These are phyloP conservation scores for Monosporascus sp. DNA, from an alignment of 2,329 filamentous ascomycete species.

Conservation along the genomic window DNA sequence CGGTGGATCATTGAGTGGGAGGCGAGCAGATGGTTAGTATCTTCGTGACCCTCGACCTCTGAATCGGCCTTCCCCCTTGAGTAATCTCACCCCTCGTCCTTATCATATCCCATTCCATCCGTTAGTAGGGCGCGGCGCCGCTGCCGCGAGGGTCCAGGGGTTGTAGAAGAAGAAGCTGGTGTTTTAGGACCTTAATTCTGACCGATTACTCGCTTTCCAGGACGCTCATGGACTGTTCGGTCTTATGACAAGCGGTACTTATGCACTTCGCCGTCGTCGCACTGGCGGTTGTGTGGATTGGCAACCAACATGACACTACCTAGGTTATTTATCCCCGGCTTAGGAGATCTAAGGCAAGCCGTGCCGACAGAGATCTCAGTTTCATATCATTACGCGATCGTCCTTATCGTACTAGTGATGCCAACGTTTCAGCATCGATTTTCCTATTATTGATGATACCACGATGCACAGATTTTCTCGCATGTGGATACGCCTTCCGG, in stretches of 20 bases:
- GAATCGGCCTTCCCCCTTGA: not conserved
- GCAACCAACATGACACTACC: not conserved
- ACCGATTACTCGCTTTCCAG: constrained; percentile 15
- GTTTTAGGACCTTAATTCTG: constrained; percentile 10
- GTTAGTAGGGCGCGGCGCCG: no score
- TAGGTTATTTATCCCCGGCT: not conserved
- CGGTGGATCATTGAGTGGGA: constrained; percentile 73
- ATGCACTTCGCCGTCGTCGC: not conserved
- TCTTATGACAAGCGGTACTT: constrained; percentile 14
- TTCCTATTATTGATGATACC: no score
- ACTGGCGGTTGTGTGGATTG: not conserved
- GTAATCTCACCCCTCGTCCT: not conserved
- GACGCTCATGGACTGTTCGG: constrained; percentile 19
- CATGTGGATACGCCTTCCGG: no score
- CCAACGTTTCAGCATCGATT: constrained; percentile 2
- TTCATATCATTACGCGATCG: constrained; percentile 3
- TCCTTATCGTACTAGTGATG: constrained; percentile 21
- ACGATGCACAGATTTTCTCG: no score
- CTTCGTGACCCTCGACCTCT: constrained; percentile 1
- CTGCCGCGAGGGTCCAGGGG: not conserved
- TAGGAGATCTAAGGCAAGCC: no score
- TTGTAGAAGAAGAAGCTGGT: constrained; percentile 5
- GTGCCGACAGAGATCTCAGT: not conserved
- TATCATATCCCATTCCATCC: not conserved
- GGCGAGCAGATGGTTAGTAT: constrained; percentile 63